Evolutionary conservation across 1,284 basidiomycete species (phyloP).

Genomic region (Peniophora sp.): DNA sequence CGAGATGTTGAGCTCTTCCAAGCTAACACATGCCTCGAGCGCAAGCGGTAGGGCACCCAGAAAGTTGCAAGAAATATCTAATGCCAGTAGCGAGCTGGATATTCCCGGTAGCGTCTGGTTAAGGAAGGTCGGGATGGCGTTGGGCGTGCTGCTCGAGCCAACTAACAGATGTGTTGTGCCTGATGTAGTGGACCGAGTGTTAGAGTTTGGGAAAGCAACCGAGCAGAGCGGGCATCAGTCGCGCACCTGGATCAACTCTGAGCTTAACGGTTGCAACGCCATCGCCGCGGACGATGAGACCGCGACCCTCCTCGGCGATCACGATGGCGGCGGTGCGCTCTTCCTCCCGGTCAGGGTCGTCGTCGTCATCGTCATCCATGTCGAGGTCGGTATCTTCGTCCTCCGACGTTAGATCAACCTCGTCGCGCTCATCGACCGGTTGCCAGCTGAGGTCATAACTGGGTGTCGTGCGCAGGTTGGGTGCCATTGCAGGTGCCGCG

Average conservation of each 20-base stretch:
- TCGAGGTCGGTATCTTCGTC: slow-evolving; percentile 64
- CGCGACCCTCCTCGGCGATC: slow-evolving; percentile 74
- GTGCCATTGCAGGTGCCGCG: slow-evolving; percentile 7
- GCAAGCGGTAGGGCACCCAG: slow-evolving; percentile 75
- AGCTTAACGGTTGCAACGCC: slow-evolving; percentile 53
- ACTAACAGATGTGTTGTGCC: slow-evolving; percentile 88
- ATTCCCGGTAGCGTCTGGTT: slow-evolving; percentile 63
- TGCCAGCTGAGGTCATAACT: slow-evolving; percentile 73
- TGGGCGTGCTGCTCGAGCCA: slow-evolving; percentile 68
- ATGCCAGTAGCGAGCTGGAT: slow-evolving; percentile 69
- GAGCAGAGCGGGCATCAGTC: slow-evolving; percentile 3
- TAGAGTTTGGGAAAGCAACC: slow-evolving; percentile 7
- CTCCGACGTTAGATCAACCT: slow-evolving; percentile 56
- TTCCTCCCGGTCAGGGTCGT: slow-evolving; percentile 45
- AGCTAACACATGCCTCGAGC: slow-evolving; percentile 65
- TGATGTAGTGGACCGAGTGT: slow-evolving; percentile 20
- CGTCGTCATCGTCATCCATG: slow-evolving; percentile 36
- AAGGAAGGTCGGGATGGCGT: slow-evolving; percentile 69
- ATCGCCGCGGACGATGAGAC: slow-evolving; percentile 68
- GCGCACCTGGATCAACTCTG: slow-evolving; percentile 60
- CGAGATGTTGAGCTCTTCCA: slow-evolving; percentile 94
- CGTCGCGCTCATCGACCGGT: slow-evolving; percentile 64
- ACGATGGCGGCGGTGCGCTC: slow-evolving; percentile 69
- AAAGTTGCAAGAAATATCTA: slow-evolving; percentile 87
- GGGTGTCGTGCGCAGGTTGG: slow-evolving; percentile 45